Base-by-base conservation (phyloP, 140 eudicot species). In the Cichorium intybus region DNA sequence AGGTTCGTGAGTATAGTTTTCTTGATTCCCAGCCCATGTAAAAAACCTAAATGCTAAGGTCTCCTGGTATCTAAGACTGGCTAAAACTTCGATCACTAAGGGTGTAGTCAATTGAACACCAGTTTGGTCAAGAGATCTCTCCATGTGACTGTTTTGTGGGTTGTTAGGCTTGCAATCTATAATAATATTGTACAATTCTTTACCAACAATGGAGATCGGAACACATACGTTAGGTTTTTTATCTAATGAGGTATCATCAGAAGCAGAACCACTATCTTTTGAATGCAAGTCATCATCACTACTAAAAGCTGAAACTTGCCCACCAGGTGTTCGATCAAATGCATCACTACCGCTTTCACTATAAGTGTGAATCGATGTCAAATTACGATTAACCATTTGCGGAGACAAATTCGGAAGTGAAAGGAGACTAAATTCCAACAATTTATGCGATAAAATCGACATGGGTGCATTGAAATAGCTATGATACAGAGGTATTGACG, bases 11-110 rank as follows among this genome's bases (percentile, higher is more conserved):
- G 45, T 71, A 58, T 88, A 85, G 64, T 70, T 10, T 62, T 92
- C 97, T 59, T 75, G 96, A 70, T 69, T 73, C 33, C 95, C 97
- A 0, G 88, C 95, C 99, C 99, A 92, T 29, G 66, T 88, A 61
- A 92, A 92, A 78, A 92, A 92, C 74, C 96, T 47, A 70, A 92
- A 88, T 6, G 93, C 98, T 22, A 83, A 24, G 67, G 79, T 88
- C 66, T 92, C 99, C 68, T 85, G 86, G 39, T 46, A 88, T 49
- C 79, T 84, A 64, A 92, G 85, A 78, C 80, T 83, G 6, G 54
- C 55, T 26, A 92, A 73, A 48, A 83, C 84, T 81, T 83, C 87
- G 2, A 81, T 62, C 17, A 85, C 94, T 63, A 88, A 77, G 0
- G 85, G 80, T 6, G 88, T 88, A 7, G 93, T 81, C 63, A 92